phyloP scores from a whole-genome alignment of 305 asterid species.

The Rubia peregrina region DNA sequence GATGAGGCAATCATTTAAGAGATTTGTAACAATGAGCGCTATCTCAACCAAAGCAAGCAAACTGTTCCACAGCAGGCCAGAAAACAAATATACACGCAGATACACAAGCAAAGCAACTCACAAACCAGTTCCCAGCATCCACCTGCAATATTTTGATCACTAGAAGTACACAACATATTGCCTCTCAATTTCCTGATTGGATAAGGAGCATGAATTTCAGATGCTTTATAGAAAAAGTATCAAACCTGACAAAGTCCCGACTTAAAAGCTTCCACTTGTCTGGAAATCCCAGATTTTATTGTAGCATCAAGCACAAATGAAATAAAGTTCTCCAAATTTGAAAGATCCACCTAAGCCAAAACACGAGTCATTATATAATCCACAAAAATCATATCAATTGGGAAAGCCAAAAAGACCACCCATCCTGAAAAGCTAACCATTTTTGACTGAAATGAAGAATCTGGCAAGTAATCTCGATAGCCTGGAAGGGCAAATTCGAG shows the following conservation, averaged over 20 bases:
- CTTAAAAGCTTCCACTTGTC: slow-evolving; percentile 92
- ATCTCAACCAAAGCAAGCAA: slow-evolving; percentile 2
- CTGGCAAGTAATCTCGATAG: slow-evolving; percentile 64
- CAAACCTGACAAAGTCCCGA: slow-evolving; percentile 86
- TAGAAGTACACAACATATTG: background rate
- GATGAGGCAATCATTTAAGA: background rate
- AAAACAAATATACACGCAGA: background rate
- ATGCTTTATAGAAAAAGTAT: slow-evolving; percentile 9
- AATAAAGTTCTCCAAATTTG: slow-evolving; percentile 72
- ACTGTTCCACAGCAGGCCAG: background rate
- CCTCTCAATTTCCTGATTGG: background rate
- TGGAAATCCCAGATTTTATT: slow-evolving; percentile 63
- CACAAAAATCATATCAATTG: background rate
- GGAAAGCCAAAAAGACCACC: slow-evolving; percentile 7
- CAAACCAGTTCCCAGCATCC: background rate
- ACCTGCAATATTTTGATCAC: background rate
- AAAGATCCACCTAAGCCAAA: slow-evolving; percentile 50
- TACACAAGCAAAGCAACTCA: background rate
- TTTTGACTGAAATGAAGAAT: slow-evolving; percentile 33
- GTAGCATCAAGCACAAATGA: slow-evolving; percentile 60
- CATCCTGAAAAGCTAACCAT: slow-evolving; percentile 49
- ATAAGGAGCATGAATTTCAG: background rate
- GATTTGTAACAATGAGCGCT: background rate
- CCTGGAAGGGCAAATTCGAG: slow-evolving; percentile 95
- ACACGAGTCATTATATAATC: slow-evolving; percentile 12